A percentile compares a stretch with the other conserved stretches of the same genome.
phyloP scores from a whole-genome alignment of 345 rosid genomes.

The Lepidium africanum region DNA sequence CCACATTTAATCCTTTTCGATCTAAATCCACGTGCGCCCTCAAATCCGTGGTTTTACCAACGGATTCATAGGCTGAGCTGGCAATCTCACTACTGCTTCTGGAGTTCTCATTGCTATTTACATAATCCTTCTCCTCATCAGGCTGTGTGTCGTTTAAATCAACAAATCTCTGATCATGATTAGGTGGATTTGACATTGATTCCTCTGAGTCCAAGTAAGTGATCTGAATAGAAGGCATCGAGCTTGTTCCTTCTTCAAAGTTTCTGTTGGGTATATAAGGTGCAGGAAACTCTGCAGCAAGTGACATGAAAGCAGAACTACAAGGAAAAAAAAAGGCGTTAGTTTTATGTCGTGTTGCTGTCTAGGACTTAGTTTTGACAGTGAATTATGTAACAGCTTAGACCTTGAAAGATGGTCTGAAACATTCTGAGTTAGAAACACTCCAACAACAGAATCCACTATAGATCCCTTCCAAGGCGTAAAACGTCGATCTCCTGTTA shows the following conservation, averaged over 20 bases:
- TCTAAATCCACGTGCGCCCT: conserved; percentile 25
- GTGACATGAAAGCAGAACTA: conserved; percentile 94
- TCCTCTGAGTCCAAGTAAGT: conserved; percentile 48
- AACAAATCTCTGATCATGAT: conserved; percentile 41
- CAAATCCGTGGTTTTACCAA: conserved; percentile 15
- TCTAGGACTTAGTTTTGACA: not conserved
- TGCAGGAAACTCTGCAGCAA: conserved; percentile 63
- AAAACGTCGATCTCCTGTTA: conserved; percentile 88
- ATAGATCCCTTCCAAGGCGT: conserved; percentile 97
- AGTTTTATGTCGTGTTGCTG: conserved; percentile 1
- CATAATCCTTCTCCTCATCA: conserved; percentile 44
- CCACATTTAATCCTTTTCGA: conserved; percentile 27
- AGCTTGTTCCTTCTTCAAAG: conserved; percentile 35
- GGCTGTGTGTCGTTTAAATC: conserved; percentile 27
- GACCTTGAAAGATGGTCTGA: conserved; percentile 96
- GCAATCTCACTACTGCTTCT: conserved; percentile 32
- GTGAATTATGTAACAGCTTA: conserved; percentile 13
- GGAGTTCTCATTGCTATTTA: conserved; percentile 37
- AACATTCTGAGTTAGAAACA: conserved; percentile 95
- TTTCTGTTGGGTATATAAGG: conserved; percentile 26
- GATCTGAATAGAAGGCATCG: conserved; percentile 32
- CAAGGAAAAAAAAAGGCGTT: conserved; percentile 9
- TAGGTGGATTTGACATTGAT: conserved; percentile 29
- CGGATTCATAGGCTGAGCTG: conserved; percentile 34
- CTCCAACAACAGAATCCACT: conserved; percentile 94